Evolutionary conservation across 164 flowering plant genomes (phyloP), one percentile per base, ranked within the genome.

Genomic region (Tetrastigma voinierianum): DNA sequence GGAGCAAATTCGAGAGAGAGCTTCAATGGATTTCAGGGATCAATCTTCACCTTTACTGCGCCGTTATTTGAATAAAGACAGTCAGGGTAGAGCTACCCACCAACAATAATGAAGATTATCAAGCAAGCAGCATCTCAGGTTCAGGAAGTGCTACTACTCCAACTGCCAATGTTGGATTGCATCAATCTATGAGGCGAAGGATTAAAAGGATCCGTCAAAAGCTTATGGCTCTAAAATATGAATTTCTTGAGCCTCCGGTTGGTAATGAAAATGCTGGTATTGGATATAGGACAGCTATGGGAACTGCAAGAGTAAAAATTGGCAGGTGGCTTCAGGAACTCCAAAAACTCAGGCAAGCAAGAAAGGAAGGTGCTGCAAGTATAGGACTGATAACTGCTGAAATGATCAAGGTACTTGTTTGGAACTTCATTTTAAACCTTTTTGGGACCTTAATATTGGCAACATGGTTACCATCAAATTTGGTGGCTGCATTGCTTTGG

Each of bases 291-390:
- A 80, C 90, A 61, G 74, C 88, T 15, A 73, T 88, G 51, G 96
- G 88, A 74, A 84, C 91, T 76, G 96, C 97, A 15, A 89, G 96
- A 74, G 93, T 76, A 21, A 93, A 88, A 80, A 76, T 90, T 71
- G 93, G 88, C 17, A 84, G 90, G 83, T 93, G 98, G 97, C 83
- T 93, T 78, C 97, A 89, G 68, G 98, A 93, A 70, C 92, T 93
- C 76, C 96, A 93, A 71, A 85, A 76, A 72, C 91, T 87, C 72
- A 82, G 98, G 23, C 98, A 93, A 76, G 97, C 96, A 64, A 91
- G 98, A 75, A 93, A 89, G 82, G 97, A 89, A 80, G 98, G 98
- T 49, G 93, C 97, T 59, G 79, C 89, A 52, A 89, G 87, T 67
- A 88, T 93, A 65, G 97, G 97, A 62, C 69, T 91, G 57, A 91